Base-by-base conservation (phyloP, 2,329 filamentous ascomycete genomes). In the Hypoxylon sp. region DNA sequence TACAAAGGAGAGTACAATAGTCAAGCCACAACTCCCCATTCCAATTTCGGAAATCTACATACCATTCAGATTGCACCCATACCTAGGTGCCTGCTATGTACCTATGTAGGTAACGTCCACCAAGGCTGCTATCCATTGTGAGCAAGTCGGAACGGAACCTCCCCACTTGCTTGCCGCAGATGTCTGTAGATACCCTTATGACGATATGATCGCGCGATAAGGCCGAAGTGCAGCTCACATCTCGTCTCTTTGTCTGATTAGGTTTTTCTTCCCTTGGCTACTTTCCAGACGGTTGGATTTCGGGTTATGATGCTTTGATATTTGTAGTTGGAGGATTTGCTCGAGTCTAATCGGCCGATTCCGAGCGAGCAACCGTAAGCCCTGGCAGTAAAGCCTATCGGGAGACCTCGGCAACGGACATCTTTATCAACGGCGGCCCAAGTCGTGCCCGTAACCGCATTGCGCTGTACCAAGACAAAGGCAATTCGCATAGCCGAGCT, bases 181-280 rank as follows among this genome's bases (percentile, higher is more conserved):
- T 24, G 11, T 49, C 55, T 42, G 42, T 57, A 54, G 38, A 62
- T 55, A 65, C 36, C 38, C 38, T 45, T 67, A 38, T 18, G n/a
- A 30, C 46, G 38, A 20, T 45, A n/a, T 52, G 32, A 55, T 63
- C 56, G 55, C 46, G 64, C 59, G 60, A 66, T 63, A 63, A 66
- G 14, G 24, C 32, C 44, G 38, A 44, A 46, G 46, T 50, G 20
- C 44, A 59, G 18, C 33, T 53, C 28, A 46, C 48, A 38, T 50
- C 44, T 54, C 42, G 22, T 26, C 45, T 45, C 20, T 36, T 45
- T 33, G 42, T 4, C 49, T 16, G 42, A 33, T 30, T 49, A n/a
- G n/a, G n/a, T 32, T 58, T 32, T 30, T 32, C 36, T 50, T 36
- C n/a, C n/a, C n/a, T 42, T 22, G 12, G 38, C 30, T 18, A 48